Evolutionary conservation across 208 protist species (phyloP), one percentile per base, ranked within the genome.

Genomic region (Trichomonas vaginalis): DNA sequence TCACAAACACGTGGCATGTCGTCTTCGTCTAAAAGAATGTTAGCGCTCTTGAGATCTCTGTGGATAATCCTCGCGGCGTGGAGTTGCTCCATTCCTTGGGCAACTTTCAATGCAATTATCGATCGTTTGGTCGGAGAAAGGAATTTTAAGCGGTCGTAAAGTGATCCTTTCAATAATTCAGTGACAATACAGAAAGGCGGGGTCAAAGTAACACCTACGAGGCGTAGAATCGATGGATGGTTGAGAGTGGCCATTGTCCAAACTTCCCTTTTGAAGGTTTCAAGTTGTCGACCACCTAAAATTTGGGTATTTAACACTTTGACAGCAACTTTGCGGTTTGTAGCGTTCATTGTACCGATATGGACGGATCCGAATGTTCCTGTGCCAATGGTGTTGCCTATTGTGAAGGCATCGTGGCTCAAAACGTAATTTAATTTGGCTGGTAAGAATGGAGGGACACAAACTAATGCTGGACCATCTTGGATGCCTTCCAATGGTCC

Each of bases 61-160:
- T 97, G 97, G 39, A 97, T 86, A 17, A 97, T 96, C 37, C 96
- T 62, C 40, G 96, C 87, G 0, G 90, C 88, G n/a, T 97, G 97
- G 6, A 97, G 45, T 90, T 97, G 97, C 6, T 95, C 95, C 97
- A 97, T 97, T 14, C 82, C 97, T 42, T 95, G 42, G 14, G 96
- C 86, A 35, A 97, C 86, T 83, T 96, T 96, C 39, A 96, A 46
- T 4, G 96, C 97, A 21, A 97, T 96, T 47, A 92, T 42, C 37
- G 86, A 92, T 8, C 86, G 23, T 32, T 51, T 48, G 8, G 86
- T 92, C 39, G 86, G 86, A 0, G 86, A 27, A 9, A 92, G 45
- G 45, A 40, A 48, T 14, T 39, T 48, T 0, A 92, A 17, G 6
- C 86, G 86, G 4, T 48, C 40, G 17, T 48, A 56, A 9, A 92